These are phyloP conservation scores for Ochromonas danica DNA, from an alignment of 108 stramenopile genomes.

Conservation along the genomic window DNA sequence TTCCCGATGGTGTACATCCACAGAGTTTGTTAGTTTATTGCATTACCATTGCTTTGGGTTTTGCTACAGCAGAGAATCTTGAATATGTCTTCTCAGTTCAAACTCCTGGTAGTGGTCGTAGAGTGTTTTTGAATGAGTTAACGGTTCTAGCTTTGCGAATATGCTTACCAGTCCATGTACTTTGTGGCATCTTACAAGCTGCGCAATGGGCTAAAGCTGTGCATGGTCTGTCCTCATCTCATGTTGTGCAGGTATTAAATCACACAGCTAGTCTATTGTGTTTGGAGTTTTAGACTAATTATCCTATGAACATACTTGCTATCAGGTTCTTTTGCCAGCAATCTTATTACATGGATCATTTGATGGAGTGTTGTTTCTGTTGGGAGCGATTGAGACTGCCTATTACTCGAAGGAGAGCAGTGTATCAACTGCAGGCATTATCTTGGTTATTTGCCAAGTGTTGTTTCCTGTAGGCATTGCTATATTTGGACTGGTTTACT, in stretches of 20 bases:
- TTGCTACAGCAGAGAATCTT: constrained; percentile 33
- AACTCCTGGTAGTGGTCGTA: background rate
- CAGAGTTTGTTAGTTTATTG: constrained; percentile 11
- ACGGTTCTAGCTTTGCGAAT: background rate
- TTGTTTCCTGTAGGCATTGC: too few species aligned
- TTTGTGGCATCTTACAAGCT: constrained; percentile 15
- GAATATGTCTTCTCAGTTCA: constrained; percentile 17
- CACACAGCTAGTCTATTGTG: too few species aligned
- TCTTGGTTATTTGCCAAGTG: too few species aligned
- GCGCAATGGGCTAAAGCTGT: too few species aligned
- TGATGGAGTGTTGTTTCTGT: constrained; percentile 3
- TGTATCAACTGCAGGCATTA: background rate
- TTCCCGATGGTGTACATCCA: background rate
- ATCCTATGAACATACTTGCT: too few species aligned
- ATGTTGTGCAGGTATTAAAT: too few species aligned
- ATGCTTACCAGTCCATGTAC: constrained; percentile 1
- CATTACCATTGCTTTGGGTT: constrained; percentile 11
- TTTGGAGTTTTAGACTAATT: too few species aligned
- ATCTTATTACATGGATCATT: constrained; percentile 19
- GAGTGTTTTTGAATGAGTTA: background rate
- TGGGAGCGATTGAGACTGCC: background rate
- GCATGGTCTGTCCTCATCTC: too few species aligned
- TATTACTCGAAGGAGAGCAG: background rate
- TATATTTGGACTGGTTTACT: too few species aligned
- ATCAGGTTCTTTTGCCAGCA: constrained; percentile 24